phyloP scores from a whole-genome alignment of 441 rosid species.

The Flueggea neowawraea region DNA sequence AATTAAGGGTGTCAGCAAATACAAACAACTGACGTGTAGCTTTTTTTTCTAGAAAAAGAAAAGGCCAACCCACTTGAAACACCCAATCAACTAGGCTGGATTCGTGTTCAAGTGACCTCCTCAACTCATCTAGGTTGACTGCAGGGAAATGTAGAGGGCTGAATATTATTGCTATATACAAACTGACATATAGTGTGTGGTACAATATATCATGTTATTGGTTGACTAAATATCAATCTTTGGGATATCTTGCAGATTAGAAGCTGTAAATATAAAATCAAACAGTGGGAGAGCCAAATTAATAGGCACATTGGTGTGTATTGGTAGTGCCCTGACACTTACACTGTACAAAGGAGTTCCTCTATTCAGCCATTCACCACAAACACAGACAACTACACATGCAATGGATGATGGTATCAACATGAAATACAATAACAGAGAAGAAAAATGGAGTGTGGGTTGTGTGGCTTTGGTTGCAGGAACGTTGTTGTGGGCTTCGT shows the following conservation, averaged over 20 bases:
- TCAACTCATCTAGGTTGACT: too few species aligned
- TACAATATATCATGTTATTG: too few species aligned
- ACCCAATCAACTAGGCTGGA: too few species aligned
- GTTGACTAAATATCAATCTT: neutral
- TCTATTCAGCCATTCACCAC: constrained; percentile 25
- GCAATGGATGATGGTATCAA: constrained; percentile 5
- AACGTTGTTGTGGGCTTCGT: constrained; percentile 54
- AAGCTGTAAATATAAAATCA: constrained; percentile 31
- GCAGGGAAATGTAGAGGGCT: too few species aligned
- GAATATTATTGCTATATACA: too few species aligned
- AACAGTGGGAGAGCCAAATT: constrained; percentile 50
- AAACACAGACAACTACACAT: constrained; percentile 5
- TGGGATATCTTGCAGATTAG: constrained; percentile 37
- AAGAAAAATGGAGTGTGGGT: constrained; percentile 45
- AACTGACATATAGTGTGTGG: too few species aligned
- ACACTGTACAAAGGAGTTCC: constrained; percentile 50
- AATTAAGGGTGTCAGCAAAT: too few species aligned
- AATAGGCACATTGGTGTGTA: constrained; percentile 44
- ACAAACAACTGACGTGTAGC: too few species aligned
- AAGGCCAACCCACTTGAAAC: too few species aligned
- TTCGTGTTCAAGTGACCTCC: too few species aligned
- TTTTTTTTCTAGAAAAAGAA: too few species aligned
- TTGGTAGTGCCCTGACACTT: constrained; percentile 48
- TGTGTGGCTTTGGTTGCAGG: constrained; percentile 37
- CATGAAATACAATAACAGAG: constrained; percentile 1